phyloP scores from a whole-genome alignment of 352 stramenopile species.

The Phytophthora cryptogea region DNA sequence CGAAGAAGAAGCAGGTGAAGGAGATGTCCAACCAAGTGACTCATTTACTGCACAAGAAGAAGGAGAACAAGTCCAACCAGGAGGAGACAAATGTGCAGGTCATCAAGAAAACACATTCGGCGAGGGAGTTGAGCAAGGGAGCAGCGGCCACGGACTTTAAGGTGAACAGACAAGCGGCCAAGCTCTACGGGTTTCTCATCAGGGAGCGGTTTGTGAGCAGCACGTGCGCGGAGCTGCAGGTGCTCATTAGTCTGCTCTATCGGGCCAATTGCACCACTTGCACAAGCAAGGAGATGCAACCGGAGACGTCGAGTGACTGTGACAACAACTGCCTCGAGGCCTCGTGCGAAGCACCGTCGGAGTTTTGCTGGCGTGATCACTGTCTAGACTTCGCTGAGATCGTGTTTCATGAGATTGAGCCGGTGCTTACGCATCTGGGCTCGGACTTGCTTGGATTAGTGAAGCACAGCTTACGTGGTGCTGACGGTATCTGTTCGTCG shows the following conservation, averaged over 20 bases:
- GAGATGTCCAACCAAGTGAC: conserved; percentile 15
- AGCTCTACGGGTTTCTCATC: conserved; percentile 62
- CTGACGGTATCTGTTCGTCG: conserved; percentile 30
- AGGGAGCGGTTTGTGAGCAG: conserved; percentile 44
- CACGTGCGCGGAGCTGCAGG: conserved; percentile 50
- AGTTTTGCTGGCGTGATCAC: conserved; percentile 52
- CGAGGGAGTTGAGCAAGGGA: neutral
- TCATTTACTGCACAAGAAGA: conserved; percentile 9
- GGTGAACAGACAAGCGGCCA: conserved; percentile 47
- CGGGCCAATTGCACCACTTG: conserved; percentile 28
- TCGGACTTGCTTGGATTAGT: conserved; percentile 36
- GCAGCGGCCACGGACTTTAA: conserved; percentile 13
- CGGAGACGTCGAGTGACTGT: neutral
- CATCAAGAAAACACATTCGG: neutral
- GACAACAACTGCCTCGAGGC: neutral
- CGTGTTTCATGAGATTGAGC: conserved; percentile 44
- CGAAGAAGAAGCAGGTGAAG: conserved; percentile 7
- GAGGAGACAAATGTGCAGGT: neutral
- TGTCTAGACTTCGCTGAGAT: conserved; percentile 46
- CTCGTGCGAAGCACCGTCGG: conserved; percentile 22
- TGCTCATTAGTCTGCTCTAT: conserved; percentile 46
- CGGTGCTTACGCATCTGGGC: conserved; percentile 35
- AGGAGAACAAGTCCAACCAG: conserved; percentile 7
- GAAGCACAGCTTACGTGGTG: conserved; percentile 30
- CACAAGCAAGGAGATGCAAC: neutral